Evolutionary conservation across 106 monocot genomes (phyloP).

Genomic region (Chionographis japonica): DNA sequence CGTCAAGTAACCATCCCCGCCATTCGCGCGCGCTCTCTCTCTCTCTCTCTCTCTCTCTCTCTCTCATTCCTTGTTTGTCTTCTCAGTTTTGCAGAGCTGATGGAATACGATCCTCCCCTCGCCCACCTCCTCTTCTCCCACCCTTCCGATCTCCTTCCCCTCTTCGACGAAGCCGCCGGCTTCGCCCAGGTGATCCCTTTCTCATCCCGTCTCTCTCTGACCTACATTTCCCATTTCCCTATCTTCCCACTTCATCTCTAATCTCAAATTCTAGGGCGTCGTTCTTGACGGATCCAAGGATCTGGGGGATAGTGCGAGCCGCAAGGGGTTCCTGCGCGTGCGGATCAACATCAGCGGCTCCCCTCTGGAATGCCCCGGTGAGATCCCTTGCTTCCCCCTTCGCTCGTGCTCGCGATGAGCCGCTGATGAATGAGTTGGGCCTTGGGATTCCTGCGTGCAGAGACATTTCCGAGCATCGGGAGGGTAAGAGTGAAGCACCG

Average conservation of each 20-base stretch:
- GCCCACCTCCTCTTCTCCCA: slow-evolving; percentile 60
- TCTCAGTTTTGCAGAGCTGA: slow-evolving; percentile 77
- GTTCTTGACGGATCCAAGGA: slow-evolving; percentile 39
- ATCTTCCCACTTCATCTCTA: not conserved
- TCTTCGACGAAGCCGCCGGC: slow-evolving; percentile 64
- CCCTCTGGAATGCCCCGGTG: slow-evolving; percentile 85
- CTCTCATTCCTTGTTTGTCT: slow-evolving; percentile 1
- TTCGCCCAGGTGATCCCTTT: slow-evolving; percentile 43
- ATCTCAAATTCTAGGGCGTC: slow-evolving; percentile 26
- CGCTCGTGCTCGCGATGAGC: not conserved
- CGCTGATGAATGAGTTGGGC: not conserved
- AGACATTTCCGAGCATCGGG: slow-evolving; percentile 87
- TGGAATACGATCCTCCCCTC: slow-evolving; percentile 63
- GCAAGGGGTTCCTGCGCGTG: slow-evolving; percentile 75
- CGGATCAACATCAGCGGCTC: slow-evolving; percentile 74
- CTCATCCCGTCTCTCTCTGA: not conserved
- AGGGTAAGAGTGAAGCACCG: slow-evolving; percentile 80
- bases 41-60: not conserved
- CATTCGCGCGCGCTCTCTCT: not conserved
- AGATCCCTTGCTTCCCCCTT: not conserved
- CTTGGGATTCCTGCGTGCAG: slow-evolving; percentile 13
- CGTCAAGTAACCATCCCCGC: slow-evolving; percentile 26
- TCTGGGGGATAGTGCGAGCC: slow-evolving; percentile 14
- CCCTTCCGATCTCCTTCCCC: slow-evolving; percentile 47
- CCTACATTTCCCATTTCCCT: not conserved